A percentile compares a stretch with the other conserved stretches of the same genome.
phyloP scores from a whole-genome alignment of 2,329 filamentous ascomycete genomes.

The Talaromyces sp. region DNA sequence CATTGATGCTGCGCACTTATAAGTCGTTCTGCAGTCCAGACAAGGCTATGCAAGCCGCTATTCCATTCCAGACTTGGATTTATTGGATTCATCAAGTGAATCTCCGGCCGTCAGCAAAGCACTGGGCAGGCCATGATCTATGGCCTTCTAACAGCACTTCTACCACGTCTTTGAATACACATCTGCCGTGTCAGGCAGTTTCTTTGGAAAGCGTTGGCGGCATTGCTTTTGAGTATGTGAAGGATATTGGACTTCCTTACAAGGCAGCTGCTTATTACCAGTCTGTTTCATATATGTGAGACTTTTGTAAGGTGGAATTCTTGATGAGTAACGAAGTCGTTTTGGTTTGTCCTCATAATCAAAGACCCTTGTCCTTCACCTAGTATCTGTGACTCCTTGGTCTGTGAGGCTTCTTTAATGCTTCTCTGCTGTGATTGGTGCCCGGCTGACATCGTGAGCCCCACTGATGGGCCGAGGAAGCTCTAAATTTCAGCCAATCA shows the following conservation, averaged over 20 bases:
- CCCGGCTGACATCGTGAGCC: not conserved
- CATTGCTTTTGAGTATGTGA: not conserved
- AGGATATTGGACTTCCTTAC: not conserved
- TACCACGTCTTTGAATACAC: not conserved
- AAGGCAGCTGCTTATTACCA: not conserved
- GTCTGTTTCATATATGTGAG: not conserved
- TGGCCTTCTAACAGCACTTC: not conserved
- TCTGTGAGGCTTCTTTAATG: not conserved
- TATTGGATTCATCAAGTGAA: not conserved
- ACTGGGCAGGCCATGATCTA: not conserved
- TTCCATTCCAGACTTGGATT: conserved; percentile 9
- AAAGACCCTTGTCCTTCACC: not conserved
- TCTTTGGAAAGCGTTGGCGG: no score
- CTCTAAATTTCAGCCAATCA: not conserved
- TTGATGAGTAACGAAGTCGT: not conserved
- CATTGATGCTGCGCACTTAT: not conserved
- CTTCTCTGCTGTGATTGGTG: not conserved
- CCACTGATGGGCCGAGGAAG: not conserved
- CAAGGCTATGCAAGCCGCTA: not conserved
- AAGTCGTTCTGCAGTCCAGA: not conserved
- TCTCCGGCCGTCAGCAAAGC: not conserved
- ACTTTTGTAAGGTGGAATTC: not conserved
- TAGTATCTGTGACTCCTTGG: not conserved
- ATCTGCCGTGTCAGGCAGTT: not conserved
- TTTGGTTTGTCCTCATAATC: not conserved